phyloP scores from a whole-genome alignment of 2,329 filamentous ascomycete genomes.

The Penicillium sclerotiorum region DNA sequence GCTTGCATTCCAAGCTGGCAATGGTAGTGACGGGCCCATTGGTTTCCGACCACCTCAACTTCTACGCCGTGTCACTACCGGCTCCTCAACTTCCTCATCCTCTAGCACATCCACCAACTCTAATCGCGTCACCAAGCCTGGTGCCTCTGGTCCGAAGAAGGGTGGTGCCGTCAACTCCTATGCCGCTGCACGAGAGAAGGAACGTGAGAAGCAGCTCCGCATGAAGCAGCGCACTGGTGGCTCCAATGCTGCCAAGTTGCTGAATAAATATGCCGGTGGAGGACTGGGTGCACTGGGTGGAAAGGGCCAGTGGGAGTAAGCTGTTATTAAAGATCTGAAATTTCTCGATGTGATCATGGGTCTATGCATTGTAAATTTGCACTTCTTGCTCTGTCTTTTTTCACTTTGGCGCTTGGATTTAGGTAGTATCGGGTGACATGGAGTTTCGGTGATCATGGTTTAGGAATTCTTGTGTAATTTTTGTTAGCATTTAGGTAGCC shows the following conservation, averaged over 20 bases:
- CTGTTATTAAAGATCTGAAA: neutral
- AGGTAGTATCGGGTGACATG: too few relatives aligned
- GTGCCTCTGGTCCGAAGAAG: slow-evolving; percentile 57
- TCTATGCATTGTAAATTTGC: slow-evolving; percentile 2
- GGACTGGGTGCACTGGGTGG: slow-evolving; percentile 40
- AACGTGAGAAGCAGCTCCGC: slow-evolving; percentile 58
- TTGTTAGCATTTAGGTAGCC: too few relatives aligned
- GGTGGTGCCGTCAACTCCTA: slow-evolving; percentile 62
- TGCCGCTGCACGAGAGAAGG: slow-evolving; percentile 58
- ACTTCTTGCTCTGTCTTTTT: neutral
- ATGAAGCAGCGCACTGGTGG: slow-evolving; percentile 50
- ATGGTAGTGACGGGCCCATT: slow-evolving; percentile 22
- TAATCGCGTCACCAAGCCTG: slow-evolving; percentile 32
- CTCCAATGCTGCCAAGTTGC: slow-evolving; percentile 38
- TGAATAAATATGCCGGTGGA: slow-evolving; percentile 42
- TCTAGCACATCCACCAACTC: slow-evolving; percentile 24
- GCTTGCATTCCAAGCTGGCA: slow-evolving; percentile 37
- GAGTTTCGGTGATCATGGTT: too few relatives aligned
- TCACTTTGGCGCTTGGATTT: too few relatives aligned
- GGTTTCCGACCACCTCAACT: slow-evolving; percentile 38
- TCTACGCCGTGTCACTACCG: slow-evolving; percentile 34
- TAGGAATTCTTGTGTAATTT: too few relatives aligned
- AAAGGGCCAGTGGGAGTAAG: slow-evolving; percentile 46
- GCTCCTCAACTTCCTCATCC: slow-evolving; percentile 27
- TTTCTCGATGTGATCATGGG: neutral